Base-by-base conservation (phyloP, 78 protist species). In the Polysphondylium violaceum region DNA sequence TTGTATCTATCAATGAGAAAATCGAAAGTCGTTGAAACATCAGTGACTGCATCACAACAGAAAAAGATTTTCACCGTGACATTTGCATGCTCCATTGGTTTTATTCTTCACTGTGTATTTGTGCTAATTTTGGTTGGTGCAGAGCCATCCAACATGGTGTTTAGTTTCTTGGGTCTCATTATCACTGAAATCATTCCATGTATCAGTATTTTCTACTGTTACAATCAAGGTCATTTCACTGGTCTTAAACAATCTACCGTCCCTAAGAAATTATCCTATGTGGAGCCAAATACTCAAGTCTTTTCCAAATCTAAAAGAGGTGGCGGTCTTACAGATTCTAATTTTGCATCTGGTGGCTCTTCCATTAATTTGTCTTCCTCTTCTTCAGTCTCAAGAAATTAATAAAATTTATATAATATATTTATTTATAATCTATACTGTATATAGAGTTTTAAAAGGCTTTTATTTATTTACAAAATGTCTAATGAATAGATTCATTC, bases 191-290 rank as follows among this genome's bases (percentile, higher is more conserved):
- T 79, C 38, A 68, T 79, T 2, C 89, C 89, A 8, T 56, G 53
- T 1, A 35, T 79, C 33, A 41, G 64, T 17, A 79, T 79, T 29
- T 73, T 79, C 41, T 79, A 79, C 40, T 64, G 69, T 40, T 79
- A 79, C 60, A 79, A 79, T 35, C 89, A 79, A 79, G 89, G 89
- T 40, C 63, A 67, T 67, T 63, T 79, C 31, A 2, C 51, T 23
- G 89, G 89, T 55, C 11, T 79, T 5, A 47, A 40, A 36, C 89
- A 68, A 59, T 40, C 41, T 23, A 79, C 89, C 11, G 38, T 51
- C 25, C 35, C 53, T 7, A 55, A 19, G 33, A 51, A 25, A 33
- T 21, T 75, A 31, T 9, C 53, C 25, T 75, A 75, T 59, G 60
- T 60, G 0, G 60, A 69, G 0, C 73, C 69, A 56, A 47, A 29